A percentile compares a stretch with the other conserved stretches of the same genome.
Evolutionary conservation across 2,329 filamentous ascomycete species (phyloP).

Genomic region (Pseudogymnoascus sp.): DNA sequence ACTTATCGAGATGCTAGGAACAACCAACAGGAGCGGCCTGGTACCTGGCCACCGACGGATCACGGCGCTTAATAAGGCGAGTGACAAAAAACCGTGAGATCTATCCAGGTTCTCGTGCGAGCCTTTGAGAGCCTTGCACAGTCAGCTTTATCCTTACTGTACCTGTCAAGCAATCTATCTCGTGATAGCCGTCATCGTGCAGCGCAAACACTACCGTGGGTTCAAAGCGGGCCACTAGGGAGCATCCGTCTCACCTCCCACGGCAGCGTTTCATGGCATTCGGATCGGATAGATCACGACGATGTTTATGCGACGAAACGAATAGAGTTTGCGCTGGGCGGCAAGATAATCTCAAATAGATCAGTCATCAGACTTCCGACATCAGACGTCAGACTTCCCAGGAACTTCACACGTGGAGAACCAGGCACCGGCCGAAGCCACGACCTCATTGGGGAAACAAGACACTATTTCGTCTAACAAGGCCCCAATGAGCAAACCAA

Average conservation of each 20-base stretch:
- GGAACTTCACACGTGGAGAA: neutral
- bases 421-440: neutral
- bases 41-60: neutral
- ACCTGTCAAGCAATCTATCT: neutral
- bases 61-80: neutral
- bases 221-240: slow-evolving; percentile 14
- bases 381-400: neutral
- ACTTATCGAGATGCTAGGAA: slow-evolving; percentile 14
- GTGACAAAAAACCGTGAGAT: neutral
- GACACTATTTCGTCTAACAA: neutral
- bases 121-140: neutral
- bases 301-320: slow-evolving; percentile 9
- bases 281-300: neutral
- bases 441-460: neutral
- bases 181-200: neutral
- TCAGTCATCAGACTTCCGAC: neutral
- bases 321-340: slow-evolving; percentile 1
- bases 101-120: neutral
- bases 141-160: neutral
- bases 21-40: slow-evolving; percentile 21
- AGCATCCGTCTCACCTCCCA: neutral
- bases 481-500: neutral
- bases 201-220: neutral
- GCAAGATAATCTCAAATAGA: neutral
- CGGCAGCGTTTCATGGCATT: neutral